Evolutionary conservation across 2,329 filamentous ascomycete species (phyloP).

Genomic region (Hymenoscyphus fraxineus): DNA sequence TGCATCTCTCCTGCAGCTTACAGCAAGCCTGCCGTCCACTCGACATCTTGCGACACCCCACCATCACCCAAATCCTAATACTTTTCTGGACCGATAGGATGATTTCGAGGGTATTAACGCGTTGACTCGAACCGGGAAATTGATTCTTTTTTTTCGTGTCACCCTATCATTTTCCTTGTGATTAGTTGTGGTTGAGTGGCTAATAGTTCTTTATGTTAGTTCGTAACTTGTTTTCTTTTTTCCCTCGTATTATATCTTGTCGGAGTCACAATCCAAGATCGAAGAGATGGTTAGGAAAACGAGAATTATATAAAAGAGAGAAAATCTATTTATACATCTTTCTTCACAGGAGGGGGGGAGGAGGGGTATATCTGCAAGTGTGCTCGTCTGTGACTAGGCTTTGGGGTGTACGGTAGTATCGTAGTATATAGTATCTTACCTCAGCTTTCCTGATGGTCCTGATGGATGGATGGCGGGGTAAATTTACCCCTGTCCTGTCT

Average conservation of each 20-base stretch:
- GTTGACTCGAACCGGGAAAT: background rate
- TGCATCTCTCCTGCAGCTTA: conserved; percentile 13
- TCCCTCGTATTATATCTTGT: background rate
- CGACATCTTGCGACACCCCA: conserved; percentile 8
- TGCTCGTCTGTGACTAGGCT: background rate
- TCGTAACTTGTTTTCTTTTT: background rate
- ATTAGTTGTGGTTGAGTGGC: background rate
- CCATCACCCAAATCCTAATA: conserved; percentile 6
- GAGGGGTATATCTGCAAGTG: background rate
- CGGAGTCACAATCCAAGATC: background rate
- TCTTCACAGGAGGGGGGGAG: background rate
- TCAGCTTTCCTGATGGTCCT: conserved; percentile 3
- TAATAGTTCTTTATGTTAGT: background rate
- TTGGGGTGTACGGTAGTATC: background rate
- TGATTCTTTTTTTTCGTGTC: background rate
- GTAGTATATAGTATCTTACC: background rate
- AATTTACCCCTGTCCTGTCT: background rate
- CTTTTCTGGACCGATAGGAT: conserved; percentile 18
- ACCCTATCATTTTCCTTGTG: background rate
- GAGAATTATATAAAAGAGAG: background rate
- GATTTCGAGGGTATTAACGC: background rate
- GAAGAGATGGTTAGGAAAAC: background rate
- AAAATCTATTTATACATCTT: background rate
- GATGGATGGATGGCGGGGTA: conserved; percentile 1
- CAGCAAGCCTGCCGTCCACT: conserved; percentile 5